phyloP scores from a whole-genome alignment of 495 filamentous ascomycete species.

The Amniculicola lignicola region DNA sequence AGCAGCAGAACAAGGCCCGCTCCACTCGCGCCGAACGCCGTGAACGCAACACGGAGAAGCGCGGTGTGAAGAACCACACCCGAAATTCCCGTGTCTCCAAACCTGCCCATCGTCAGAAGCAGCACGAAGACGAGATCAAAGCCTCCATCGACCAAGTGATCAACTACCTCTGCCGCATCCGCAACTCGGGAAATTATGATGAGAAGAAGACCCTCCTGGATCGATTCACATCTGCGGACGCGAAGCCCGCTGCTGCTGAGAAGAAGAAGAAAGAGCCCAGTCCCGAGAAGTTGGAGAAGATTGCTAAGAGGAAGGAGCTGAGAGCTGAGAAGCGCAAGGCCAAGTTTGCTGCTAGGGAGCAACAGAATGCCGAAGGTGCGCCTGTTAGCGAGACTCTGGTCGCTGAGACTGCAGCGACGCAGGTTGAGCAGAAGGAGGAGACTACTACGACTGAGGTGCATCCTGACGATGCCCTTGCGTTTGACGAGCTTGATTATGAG shows the following conservation, averaged over 20 bases:
- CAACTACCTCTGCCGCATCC: background rate
- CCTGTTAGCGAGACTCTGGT: no score
- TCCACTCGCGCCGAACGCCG: slow-evolving; percentile 1
- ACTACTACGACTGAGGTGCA: no score
- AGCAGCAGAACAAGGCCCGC: background rate
- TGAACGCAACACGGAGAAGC: background rate
- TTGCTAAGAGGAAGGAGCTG: slow-evolving; percentile 6
- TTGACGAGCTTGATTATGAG: no score
- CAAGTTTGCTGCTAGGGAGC: background rate
- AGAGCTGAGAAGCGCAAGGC: slow-evolving; percentile 7
- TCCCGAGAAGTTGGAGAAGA: slow-evolving; percentile 9
- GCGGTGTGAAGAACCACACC: no score
- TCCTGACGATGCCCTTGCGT: no score
- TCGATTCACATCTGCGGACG: background rate
- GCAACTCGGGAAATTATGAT: background rate
- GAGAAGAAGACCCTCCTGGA: background rate
- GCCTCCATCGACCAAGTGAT: background rate
- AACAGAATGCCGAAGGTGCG: background rate
- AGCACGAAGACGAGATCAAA: background rate
- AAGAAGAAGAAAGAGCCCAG: slow-evolving; percentile 7
- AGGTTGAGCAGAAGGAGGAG: no score
- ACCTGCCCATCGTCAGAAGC: background rate
- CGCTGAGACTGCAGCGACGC: no score
- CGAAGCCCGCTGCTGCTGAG: slow-evolving; percentile 2
- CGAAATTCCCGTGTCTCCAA: background rate